phyloP scores from a whole-genome alignment of 495 filamentous ascomycete species.

The Penicillium samsonianum region DNA sequence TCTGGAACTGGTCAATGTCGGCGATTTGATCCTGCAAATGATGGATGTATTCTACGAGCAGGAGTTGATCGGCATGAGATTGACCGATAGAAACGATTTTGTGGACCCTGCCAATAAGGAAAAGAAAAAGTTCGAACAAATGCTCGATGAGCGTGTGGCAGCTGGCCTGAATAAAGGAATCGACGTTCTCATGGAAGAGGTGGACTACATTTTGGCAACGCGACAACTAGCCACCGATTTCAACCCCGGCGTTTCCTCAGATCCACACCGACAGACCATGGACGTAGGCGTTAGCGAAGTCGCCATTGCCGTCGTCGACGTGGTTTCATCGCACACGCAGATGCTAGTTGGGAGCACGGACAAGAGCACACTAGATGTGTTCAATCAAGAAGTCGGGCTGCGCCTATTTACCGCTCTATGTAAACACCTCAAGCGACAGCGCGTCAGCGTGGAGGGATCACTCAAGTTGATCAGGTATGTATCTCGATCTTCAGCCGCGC shows the following conservation, averaged over 20 bases:
- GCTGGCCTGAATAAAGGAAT: constrained; percentile 96
- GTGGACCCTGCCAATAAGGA: constrained; percentile 86
- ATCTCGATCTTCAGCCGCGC: background rate
- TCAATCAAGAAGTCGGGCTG: constrained; percentile 96
- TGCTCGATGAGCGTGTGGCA: constrained; percentile 96
- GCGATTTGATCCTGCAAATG: constrained; percentile 98
- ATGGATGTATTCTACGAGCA: constrained; percentile 98
- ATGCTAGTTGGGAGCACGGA: constrained; percentile 94
- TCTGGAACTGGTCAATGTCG: constrained; percentile 95
- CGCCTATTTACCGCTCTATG: constrained; percentile 86
- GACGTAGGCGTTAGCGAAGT: constrained; percentile 84
- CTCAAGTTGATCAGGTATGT: constrained; percentile 81
- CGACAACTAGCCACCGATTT: constrained; percentile 86
- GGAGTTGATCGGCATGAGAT: constrained; percentile 76
- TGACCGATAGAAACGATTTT: constrained; percentile 93
- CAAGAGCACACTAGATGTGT: constrained; percentile 96
- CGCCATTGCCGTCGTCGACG: constrained; percentile 75
- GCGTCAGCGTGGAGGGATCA: constrained; percentile 85
- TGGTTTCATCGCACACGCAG: constrained; percentile 82
- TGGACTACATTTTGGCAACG: constrained; percentile 91
- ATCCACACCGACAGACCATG: constrained; percentile 48
- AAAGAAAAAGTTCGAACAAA: constrained; percentile 98
- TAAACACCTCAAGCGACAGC: constrained; percentile 96
- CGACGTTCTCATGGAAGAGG: constrained; percentile 97
- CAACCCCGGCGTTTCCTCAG: constrained; percentile 66